Evolutionary conservation across 169 alveolate genomes (phyloP).

Genomic region (Plasmodium reichenowi): DNA sequence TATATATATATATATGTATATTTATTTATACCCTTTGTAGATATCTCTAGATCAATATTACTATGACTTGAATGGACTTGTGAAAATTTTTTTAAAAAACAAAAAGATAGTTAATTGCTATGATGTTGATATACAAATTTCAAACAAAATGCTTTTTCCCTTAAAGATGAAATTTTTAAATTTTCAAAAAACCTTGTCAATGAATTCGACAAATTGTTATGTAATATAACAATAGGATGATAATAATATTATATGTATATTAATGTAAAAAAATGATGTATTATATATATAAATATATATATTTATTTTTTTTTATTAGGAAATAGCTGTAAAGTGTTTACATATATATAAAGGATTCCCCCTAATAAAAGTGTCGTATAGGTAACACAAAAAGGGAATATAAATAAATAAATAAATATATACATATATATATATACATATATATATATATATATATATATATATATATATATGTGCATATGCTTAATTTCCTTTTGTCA

Average conservation of each 20-base stretch:
- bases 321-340: conserved; percentile 59
- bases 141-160: conserved; percentile 61
- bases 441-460: neutral
- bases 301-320: conserved; percentile 23
- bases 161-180: conserved; percentile 29
- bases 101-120: conserved; percentile 32
- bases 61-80: conserved; percentile 27
- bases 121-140: conserved; percentile 48
- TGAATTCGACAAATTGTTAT: conserved; percentile 33
- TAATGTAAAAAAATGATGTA: neutral
- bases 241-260: conserved; percentile 10
- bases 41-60: conserved; percentile 33
- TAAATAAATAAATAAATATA: neutral
- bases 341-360: conserved; percentile 68
- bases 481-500: neutral
- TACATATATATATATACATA: neutral
- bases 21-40: neutral
- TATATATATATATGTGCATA: neutral
- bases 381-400: conserved; percentile 21
- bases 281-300: neutral
- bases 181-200: conserved; percentile 32
- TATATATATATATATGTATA: neutral
- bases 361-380: conserved; percentile 47
- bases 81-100: conserved; percentile 40
- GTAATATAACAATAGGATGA: neutral